Base-by-base conservation (phyloP, 306 rosid species). In the Vigna hirtella region DNA sequence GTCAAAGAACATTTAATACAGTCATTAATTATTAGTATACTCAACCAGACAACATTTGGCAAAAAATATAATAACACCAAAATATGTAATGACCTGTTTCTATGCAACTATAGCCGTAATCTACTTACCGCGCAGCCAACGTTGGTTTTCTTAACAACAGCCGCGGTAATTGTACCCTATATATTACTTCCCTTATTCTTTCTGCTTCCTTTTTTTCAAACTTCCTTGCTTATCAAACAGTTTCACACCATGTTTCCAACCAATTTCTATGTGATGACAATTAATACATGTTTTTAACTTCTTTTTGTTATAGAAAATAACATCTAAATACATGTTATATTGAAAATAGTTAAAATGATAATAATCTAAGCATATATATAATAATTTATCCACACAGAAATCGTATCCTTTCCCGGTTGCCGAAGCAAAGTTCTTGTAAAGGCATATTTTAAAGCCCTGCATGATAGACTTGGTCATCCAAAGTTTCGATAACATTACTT, bases 91-190 rank as follows among this genome's bases (percentile, higher is more conserved):
- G 18, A 59, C 66, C 7, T 59, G 40, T 59, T 58, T 59, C 66
- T 59, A 5, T 30, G 43, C 24, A 32, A 64, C 48, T 64, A 40
- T 42, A 42, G 52, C 53, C 36, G 36, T 38, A 66, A 66, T 66
- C 17, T 20, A 18, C 18, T 42, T 66, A 40, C 36, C 51, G 11
- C 53, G 72, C 52, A 66, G 53, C 72, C 18, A 40, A 66, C 72
- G 72, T 66, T 66, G 72, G 53, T 66, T 66, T 66, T 43, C 53
- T 66, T 16, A 66, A 66, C 71, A 66, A 18, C 52, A 66, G 71
- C 71, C 52, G 17, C 71, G 71, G 51, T 40, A 66, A 66, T 40
- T 66, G 52, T 40, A 66, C 51, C 71, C 71, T 40, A 34, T 38
- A n/a, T 40, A 66, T 34, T 26, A 26, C 28, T 26, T 26, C 28